Percentiles rank a stretch among this genome's conserved stretches.
Evolutionary conservation across 306 rosid genomes (phyloP).

Genomic region (Quercus wislizeni): DNA sequence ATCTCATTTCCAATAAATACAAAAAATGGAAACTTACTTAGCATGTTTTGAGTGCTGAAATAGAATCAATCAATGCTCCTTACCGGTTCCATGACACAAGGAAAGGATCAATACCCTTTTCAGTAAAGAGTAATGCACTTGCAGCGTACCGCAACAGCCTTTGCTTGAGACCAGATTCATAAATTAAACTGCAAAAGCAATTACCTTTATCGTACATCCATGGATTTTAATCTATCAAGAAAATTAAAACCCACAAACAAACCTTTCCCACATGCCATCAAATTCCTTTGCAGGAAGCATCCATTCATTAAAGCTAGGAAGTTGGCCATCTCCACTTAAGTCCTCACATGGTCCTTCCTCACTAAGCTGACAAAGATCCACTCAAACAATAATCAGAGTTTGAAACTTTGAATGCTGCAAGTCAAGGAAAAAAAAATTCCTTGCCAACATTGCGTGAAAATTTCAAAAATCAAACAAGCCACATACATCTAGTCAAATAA

Average conservation of each 20-base stretch:
- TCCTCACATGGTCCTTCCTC: conserved; percentile 98
- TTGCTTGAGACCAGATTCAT: conserved; percentile 93
- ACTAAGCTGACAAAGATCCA: conserved; percentile 62
- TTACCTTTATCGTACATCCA: conserved; percentile 14
- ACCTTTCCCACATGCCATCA: conserved; percentile 99
- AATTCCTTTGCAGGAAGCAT: conserved; percentile 94
- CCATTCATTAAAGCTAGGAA: conserved; percentile 92
- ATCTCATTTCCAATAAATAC: background rate
- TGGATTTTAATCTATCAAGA: conserved; percentile 16
- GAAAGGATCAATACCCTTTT: conserved; percentile 89
- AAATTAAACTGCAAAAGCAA: conserved; percentile 67
- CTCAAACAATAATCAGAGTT: conserved; percentile 22
- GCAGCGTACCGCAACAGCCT: conserved; percentile 82
- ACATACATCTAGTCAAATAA: conserved; percentile 5
- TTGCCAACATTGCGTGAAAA: background rate
- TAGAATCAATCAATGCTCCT: conserved; percentile 15
- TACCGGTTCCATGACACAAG: conserved; percentile 99
- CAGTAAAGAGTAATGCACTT: conserved; percentile 88
- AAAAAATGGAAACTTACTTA: background rate
- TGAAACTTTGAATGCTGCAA: background rate
- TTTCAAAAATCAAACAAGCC: conserved; percentile 1
- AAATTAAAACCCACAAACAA: conserved; percentile 22
- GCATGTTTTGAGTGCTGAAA: background rate
- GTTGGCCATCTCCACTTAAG: conserved; percentile 78
- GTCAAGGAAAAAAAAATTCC: conserved; percentile 3